phyloP scores from a whole-genome alignment of 441 rosid genomes.

The Jatropha multifida region DNA sequence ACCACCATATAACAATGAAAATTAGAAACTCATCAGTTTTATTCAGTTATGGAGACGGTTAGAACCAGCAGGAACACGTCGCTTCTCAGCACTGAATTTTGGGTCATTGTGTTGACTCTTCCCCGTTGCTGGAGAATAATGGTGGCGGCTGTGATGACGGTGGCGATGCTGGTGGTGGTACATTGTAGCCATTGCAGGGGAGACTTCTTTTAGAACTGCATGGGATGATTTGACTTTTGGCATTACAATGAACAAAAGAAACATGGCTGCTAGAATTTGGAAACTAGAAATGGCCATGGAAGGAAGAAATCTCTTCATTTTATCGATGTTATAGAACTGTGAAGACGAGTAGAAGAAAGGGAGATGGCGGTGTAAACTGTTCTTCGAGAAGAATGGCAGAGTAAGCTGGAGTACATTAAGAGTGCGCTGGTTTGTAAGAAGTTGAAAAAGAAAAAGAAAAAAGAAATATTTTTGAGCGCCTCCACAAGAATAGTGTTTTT shows the following conservation, averaged over 20 bases:
- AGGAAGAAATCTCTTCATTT: neutral
- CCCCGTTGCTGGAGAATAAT: neutral
- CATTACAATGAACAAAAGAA: slow-evolving; percentile 2
- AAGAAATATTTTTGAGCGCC: neutral
- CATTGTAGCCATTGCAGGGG: slow-evolving; percentile 1
- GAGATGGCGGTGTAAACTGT: too few relatives aligned
- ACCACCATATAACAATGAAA: neutral
- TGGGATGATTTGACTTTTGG: neutral
- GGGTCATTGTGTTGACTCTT: neutral
- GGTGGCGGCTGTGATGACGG: neutral
- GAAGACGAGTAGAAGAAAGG: neutral
- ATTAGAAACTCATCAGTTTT: neutral
- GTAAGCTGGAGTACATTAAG: too few relatives aligned
- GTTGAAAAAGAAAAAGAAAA: neutral
- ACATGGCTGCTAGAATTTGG: neutral
- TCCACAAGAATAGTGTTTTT: neutral
- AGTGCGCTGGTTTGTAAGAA: neutral
- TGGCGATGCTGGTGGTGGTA: neutral
- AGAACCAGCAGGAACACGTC: slow-evolving; percentile 20
- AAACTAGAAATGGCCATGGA: neutral
- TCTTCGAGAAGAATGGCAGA: too few relatives aligned
- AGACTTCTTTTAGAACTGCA: neutral
- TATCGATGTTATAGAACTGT: neutral
- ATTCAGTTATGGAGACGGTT: slow-evolving; percentile 25
- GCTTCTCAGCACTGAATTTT: slow-evolving; percentile 9